phyloP scores from a whole-genome alignment of 352 stramenopile species.

The Blastocystis sp. region DNA sequence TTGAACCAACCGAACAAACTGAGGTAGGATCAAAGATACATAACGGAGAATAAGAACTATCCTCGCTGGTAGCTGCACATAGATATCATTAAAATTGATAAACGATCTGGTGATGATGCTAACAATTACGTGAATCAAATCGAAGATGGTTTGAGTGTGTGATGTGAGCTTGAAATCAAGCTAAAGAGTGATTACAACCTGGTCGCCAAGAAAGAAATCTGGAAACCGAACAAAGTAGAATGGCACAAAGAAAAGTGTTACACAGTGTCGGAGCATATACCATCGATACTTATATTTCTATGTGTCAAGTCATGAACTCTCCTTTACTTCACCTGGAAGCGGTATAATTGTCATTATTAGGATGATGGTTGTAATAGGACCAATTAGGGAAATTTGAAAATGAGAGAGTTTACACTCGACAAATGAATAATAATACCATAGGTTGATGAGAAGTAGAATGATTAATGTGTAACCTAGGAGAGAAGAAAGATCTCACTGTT shows the following conservation, averaged over 20 bases:
- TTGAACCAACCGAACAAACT: conserved; percentile 40
- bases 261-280: conserved; percentile 61
- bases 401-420: not conserved
- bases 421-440: conserved; percentile 51
- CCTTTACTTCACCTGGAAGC: not conserved
- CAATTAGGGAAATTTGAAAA: conserved; percentile 2
- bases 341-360: not conserved
- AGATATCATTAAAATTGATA: not conserved
- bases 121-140: conserved; percentile 38
- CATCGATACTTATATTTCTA: conserved; percentile 7
- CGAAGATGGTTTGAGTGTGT: conserved; percentile 24
- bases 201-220: conserved; percentile 57
- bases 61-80: not conserved
- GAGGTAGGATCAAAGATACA: not conserved
- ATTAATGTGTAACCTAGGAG: conserved; percentile 31
- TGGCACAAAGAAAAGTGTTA: conserved; percentile 42
- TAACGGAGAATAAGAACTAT: not conserved
- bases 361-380: conserved; percentile 13
- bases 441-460: conserved; percentile 7
- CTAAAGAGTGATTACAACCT: not conserved
- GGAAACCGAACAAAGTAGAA: conserved; percentile 55
- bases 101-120: not conserved
- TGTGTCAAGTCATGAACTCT: not conserved
- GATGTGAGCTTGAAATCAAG: conserved; percentile 27
- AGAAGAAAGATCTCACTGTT: not conserved